Percentiles rank a stretch among this genome's conserved stretches.
phyloP scores from a whole-genome alignment of 345 rosid species.

The Bruguiera gymnorhiza region DNA sequence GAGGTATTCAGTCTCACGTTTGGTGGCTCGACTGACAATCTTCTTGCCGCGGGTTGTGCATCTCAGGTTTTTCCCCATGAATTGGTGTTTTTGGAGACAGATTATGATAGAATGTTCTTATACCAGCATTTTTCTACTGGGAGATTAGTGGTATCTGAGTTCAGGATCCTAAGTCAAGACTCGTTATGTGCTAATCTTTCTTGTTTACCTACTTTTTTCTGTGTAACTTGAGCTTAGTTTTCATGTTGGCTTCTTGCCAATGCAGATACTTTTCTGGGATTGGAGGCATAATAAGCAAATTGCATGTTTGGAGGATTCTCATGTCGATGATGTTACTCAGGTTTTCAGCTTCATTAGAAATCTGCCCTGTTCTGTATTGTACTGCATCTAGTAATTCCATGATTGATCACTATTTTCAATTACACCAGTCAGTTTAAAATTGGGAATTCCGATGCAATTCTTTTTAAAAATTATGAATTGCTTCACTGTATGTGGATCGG shows the following conservation, averaged over 20 bases:
- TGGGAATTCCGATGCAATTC: too few species aligned
- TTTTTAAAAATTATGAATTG: too few species aligned
- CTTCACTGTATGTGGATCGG: too few species aligned
- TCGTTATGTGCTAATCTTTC: neutral
- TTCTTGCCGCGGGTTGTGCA: conserved; percentile 81
- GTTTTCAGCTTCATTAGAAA: conserved; percentile 24
- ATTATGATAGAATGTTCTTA: neutral
- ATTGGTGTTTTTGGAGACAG: neutral
- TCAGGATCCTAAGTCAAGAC: neutral
- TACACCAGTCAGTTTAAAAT: too few species aligned
- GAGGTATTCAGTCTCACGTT: conserved; percentile 78
- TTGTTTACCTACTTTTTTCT: neutral
- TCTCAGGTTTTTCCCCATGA: conserved; percentile 55
- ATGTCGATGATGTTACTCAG: conserved; percentile 90
- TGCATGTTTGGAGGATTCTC: conserved; percentile 89
- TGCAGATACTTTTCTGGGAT: conserved; percentile 82
- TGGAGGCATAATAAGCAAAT: conserved; percentile 92
- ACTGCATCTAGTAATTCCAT: neutral
- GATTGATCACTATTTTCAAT: too few species aligned
- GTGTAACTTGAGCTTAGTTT: neutral
- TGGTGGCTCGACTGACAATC: conserved; percentile 67
- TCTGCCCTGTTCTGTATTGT: neutral
- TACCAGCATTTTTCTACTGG: neutral
- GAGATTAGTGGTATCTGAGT: neutral
- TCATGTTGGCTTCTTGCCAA: conserved; percentile 1